phyloP scores from a whole-genome alignment of 2,329 filamentous ascomycete species.

The Talaromyces sp. region DNA sequence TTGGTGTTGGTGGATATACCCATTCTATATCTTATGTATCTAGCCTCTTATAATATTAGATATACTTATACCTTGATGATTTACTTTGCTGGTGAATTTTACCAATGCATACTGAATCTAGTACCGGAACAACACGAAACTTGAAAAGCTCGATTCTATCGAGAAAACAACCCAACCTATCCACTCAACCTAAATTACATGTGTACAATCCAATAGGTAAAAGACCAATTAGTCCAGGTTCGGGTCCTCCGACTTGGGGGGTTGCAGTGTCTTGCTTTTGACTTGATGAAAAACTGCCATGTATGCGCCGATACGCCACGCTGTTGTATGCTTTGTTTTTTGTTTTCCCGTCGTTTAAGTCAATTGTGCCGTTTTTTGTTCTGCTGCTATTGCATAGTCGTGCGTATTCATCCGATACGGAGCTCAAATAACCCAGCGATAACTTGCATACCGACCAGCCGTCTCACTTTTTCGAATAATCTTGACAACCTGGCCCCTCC shows the following conservation, averaged over 20 bases:
- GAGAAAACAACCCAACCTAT: not conserved
- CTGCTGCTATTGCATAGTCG: not conserved
- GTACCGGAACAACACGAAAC: not conserved
- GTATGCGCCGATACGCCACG: constrained; percentile 4
- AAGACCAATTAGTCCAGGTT: not conserved
- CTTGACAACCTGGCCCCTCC: constrained; percentile 93
- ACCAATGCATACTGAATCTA: not conserved
- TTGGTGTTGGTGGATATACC: constrained; percentile 16
- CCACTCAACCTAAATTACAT: constrained; percentile 1
- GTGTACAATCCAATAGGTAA: not conserved
- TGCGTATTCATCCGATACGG: not conserved
- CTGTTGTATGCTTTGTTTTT: not conserved
- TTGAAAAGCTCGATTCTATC: not conserved
- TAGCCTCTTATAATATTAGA: not conserved
- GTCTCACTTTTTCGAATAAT: constrained; percentile 96
- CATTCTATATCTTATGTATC: not conserved
- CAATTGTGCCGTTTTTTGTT: no score
- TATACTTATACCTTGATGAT: not conserved
- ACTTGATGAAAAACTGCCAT: not conserved
- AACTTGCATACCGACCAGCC: constrained; percentile 93
- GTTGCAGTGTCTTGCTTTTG: not conserved
- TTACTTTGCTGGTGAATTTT: no score
- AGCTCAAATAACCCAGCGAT: constrained; percentile 63
- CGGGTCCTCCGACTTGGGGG: not conserved
- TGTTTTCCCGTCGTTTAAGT: not conserved